Percentiles rank a stretch among this genome's conserved stretches.
These are phyloP conservation scores for Pyrenophora seminiperda DNA, from an alignment of 2,329 filamentous ascomycete genomes.

Conservation along the genomic window DNA sequence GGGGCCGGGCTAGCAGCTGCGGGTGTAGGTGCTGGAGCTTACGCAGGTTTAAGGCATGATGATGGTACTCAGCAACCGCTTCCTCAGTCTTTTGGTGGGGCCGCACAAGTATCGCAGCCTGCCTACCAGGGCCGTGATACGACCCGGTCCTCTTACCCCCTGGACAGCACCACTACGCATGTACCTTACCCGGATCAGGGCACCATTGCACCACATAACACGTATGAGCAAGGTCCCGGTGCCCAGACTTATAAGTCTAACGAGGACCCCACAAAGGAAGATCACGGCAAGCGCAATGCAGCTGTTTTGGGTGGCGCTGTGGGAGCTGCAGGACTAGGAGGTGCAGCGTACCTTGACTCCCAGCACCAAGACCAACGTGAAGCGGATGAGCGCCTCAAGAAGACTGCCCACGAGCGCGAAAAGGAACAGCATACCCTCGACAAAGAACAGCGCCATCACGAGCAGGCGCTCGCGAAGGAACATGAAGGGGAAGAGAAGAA, in stretches of 20 bases:
- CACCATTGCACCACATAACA: slow-evolving; percentile 17
- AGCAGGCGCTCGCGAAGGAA: slow-evolving; percentile 24
- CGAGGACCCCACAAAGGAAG: slow-evolving; percentile 21
- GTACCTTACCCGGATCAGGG: slow-evolving; percentile 12
- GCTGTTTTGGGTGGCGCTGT: slow-evolving; percentile 30
- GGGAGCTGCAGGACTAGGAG: slow-evolving; percentile 31
- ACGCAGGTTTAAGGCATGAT: slow-evolving; percentile 15
- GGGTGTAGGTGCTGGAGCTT: slow-evolving; percentile 21
- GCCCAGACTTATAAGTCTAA: slow-evolving; percentile 27
- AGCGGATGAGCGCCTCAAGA: slow-evolving; percentile 33
- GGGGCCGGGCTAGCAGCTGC: slow-evolving; percentile 26
- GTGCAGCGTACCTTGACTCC: slow-evolving; percentile 36
- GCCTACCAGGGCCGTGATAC: slow-evolving; percentile 3
- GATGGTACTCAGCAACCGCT: slow-evolving; percentile 16
- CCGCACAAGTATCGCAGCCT: slow-evolving; percentile 5
- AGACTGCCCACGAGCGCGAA: slow-evolving; percentile 19
- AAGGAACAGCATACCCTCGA: slow-evolving; percentile 25
- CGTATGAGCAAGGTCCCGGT: slow-evolving; percentile 30
- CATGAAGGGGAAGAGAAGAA: slow-evolving; percentile 43
- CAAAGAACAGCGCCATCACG: slow-evolving; percentile 22
- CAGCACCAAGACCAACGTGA: slow-evolving; percentile 40
- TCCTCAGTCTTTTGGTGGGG: slow-evolving; percentile 11
- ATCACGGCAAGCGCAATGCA: slow-evolving; percentile 36
- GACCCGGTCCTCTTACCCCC: slow-evolving; percentile 9
- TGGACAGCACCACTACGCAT: slow-evolving; percentile 10